These are phyloP conservation scores for Malus domestica DNA, from an alignment of 306 rosid genomes.

Conservation along the genomic window DNA sequence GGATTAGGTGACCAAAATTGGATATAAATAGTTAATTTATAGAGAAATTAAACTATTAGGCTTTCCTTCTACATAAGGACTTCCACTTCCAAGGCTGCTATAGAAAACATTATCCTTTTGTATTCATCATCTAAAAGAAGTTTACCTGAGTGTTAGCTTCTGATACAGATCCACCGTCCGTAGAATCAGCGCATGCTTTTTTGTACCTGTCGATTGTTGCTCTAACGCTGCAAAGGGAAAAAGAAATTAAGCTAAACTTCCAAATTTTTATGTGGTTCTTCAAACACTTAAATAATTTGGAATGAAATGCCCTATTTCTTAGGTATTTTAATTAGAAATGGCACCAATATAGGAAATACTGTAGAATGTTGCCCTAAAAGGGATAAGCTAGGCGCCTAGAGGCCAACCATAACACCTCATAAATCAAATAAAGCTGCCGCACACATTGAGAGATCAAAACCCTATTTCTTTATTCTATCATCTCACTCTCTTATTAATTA, in stretches of 20 bases:
- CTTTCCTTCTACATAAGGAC: background rate
- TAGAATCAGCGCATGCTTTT: conserved; percentile 63
- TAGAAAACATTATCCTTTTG: background rate
- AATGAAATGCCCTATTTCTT: background rate
- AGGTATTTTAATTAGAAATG: background rate
- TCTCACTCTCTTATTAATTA: background rate
- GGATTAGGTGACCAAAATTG: no score
- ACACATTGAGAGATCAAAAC: background rate
- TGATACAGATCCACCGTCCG: conserved; percentile 62
- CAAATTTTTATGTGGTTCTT: background rate
- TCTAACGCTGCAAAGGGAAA: conserved; percentile 53
- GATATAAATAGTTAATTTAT: background rate
- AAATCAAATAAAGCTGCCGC: background rate
- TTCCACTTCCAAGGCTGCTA: background rate
- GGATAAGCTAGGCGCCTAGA: background rate
- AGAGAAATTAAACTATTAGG: background rate
- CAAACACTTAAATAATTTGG: background rate
- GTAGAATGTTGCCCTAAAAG: background rate
- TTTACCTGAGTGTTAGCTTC: conserved; percentile 77
- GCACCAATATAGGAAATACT: background rate
- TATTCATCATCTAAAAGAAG: background rate
- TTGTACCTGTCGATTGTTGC: conserved; percentile 89
- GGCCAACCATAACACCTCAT: background rate
- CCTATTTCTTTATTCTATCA: background rate
- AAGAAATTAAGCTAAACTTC: background rate